These are phyloP conservation scores for Rhododendron simsii DNA, from an alignment of 148 eudicot genomes.

Conservation along the genomic window DNA sequence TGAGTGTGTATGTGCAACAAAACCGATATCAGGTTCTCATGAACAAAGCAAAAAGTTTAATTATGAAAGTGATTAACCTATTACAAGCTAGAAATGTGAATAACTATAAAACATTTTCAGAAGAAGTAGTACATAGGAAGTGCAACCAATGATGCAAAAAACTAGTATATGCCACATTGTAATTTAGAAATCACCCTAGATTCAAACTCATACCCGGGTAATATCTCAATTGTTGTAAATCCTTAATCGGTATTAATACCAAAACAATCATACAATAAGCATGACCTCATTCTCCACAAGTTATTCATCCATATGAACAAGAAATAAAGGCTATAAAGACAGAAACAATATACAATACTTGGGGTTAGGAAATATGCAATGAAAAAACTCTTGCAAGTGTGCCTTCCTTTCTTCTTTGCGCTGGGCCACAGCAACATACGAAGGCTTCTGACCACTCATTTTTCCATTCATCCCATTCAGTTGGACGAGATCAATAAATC, in stretches of 20 bases:
- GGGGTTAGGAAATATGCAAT: not conserved
- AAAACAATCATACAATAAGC: not conserved
- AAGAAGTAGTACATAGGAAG: not conserved
- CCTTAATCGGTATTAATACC: not conserved
- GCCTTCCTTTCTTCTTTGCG: slow-evolving; percentile 26
- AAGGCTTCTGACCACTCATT: slow-evolving; percentile 15
- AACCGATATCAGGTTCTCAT: not conserved
- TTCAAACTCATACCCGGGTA: not conserved
- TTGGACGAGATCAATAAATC: slow-evolving; percentile 1
- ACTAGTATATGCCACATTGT: not conserved
- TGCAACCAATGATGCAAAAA: not conserved
- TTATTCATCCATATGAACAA: not conserved
- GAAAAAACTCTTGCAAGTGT: slow-evolving; percentile 12
- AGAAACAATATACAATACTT: not conserved
- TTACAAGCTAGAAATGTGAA: not conserved
- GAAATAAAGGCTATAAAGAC: not conserved
- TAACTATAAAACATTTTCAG: not conserved
- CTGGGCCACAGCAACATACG: slow-evolving; percentile 22
- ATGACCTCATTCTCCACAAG: not conserved
- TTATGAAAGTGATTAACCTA: not conserved
- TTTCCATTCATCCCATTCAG: slow-evolving; percentile 22
- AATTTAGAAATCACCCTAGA: not conserved
- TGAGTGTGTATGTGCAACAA: not conserved
- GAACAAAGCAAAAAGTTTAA: not conserved
- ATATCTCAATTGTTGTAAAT: not conserved